Base-by-base conservation (phyloP, 352 stramenopile species). In the Phytopythium helicoides region DNA sequence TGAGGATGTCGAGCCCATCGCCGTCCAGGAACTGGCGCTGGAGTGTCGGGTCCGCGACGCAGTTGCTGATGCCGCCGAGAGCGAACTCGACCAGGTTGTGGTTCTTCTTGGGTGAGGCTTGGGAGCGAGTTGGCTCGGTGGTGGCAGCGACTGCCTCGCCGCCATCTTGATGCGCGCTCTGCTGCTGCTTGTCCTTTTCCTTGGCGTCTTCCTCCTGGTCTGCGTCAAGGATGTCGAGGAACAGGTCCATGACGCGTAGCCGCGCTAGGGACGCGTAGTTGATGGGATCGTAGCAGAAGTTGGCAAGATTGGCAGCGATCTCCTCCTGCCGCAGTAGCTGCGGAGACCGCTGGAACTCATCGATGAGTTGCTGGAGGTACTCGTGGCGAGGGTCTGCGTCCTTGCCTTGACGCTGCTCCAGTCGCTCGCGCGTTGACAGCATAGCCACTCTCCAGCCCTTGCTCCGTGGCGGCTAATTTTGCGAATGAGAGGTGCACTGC, bases 251-350 rank as follows among this genome's bases (percentile, higher is more conserved):
- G 53, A 88, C 58, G 41, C 73, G 68, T 15, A 94, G 69, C 50
- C 66, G 61, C 25, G 48, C 25, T n/a, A 92, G 49, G 16, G 71
- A 71, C 8, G 38, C 64, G 54, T 81, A 94, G 52, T 94, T 94
- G 64, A 94, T 90, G 21, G 84, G 84, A 55, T 92, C 84, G 62
- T 94, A 94, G 18, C 76, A 75, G 37, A 94, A 94, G 36, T 94
- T 94, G 57, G 76, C 81, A 28, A 94, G 54, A 52, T 94, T 82
- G 8, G 84, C 84, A 34, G 89, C 61, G 33, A 91, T 74, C 67
- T 92, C 81, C 52, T 90, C 73, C 47, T 83, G 82, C 23, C 79
- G 74, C 33, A 89, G 49, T 23, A 64, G 35, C 38, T 90, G 66
- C 22, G 68, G 73, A 28, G 79, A 77, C 33, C 75, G 76, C 58